These are phyloP conservation scores for Neoascochyta sp. DNA, from an alignment of 2,329 filamentous ascomycete species.

Conservation along the genomic window DNA sequence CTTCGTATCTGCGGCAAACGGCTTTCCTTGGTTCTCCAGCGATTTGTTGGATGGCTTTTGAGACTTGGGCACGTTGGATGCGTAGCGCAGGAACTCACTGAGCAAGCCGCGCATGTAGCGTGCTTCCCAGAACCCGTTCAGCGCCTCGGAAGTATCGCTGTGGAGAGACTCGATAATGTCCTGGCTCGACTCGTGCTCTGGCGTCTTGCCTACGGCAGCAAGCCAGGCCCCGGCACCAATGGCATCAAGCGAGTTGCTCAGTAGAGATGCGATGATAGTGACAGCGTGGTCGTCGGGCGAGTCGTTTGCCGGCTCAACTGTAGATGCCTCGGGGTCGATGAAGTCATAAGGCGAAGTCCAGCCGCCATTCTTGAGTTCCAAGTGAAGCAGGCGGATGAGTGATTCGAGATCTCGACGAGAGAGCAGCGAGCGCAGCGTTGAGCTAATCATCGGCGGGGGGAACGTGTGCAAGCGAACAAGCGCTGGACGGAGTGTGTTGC, in stretches of 20 bases:
- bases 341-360: slow-evolving; percentile 74
- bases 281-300: slow-evolving; percentile 65
- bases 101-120: slow-evolving; percentile 62
- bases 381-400: slow-evolving; percentile 67
- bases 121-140: slow-evolving; percentile 69
- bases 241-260: slow-evolving; percentile 71
- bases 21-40: slow-evolving; percentile 46
- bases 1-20: slow-evolving; percentile 44
- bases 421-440: slow-evolving; percentile 61
- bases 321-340: slow-evolving; percentile 41
- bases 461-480: slow-evolving; percentile 68
- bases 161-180: slow-evolving; percentile 64
- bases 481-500: slow-evolving; percentile 62
- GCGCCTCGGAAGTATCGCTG: slow-evolving; percentile 65
- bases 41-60: slow-evolving; percentile 31
- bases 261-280: slow-evolving; percentile 65
- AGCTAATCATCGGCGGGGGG: slow-evolving; percentile 57
- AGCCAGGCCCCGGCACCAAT: slow-evolving; percentile 74
- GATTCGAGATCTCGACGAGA: slow-evolving; percentile 66
- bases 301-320: slow-evolving; percentile 39
- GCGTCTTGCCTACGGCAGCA: slow-evolving; percentile 45
- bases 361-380: slow-evolving; percentile 69
- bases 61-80: slow-evolving; percentile 25
- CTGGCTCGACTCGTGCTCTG: slow-evolving; percentile 53
- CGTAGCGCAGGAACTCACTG: slow-evolving; percentile 62